Conservation (phyloP, 345 rosid genomes). For the Hypericum perforatum region DNA sequence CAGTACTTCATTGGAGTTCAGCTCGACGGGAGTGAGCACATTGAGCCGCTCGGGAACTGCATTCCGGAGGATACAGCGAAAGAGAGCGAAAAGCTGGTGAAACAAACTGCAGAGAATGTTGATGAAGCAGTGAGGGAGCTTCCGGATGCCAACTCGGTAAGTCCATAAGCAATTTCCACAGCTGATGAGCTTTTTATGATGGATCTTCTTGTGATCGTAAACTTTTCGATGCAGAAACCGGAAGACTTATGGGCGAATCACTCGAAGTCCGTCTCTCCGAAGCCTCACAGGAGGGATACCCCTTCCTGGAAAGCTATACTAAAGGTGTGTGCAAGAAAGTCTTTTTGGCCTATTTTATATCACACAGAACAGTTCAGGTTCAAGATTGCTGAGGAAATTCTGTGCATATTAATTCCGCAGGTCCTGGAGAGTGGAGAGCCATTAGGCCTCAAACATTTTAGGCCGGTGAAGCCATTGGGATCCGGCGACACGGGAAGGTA, state of each 20-base stretch:
- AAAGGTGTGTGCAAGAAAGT: constrained; percentile 57
- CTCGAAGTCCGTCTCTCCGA: constrained; percentile 60
- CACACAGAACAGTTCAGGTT: too few relatives aligned
- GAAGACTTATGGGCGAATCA: constrained; percentile 94
- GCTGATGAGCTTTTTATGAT: constrained; percentile 7
- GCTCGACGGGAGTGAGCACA: constrained; percentile 84
- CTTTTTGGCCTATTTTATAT: too few relatives aligned
- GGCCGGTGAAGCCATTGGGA: constrained; percentile 82
- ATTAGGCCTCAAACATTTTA: constrained; percentile 69
- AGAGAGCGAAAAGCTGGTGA: constrained; percentile 70
- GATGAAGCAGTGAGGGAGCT: constrained; percentile 90
- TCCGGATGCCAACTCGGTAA: constrained; percentile 91
- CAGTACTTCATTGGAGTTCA: constrained; percentile 98
- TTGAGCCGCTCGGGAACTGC: constrained; percentile 65
- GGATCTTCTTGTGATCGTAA: background rate
- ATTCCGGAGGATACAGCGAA: constrained; percentile 55
- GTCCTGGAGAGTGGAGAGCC: constrained; percentile 54
- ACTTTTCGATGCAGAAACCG: constrained; percentile 48
- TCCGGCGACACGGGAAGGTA: constrained; percentile 99
- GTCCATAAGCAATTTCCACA: constrained; percentile 1
- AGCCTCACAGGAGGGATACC: constrained; percentile 81
- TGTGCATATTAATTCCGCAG: constrained; percentile 20
- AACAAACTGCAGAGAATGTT: constrained; percentile 74
- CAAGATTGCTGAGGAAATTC: background rate
- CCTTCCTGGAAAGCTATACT: constrained; percentile 68